Conservation (phyloP, 257 asterid genomes). For the Nyctanthes arbortristis region DNA sequence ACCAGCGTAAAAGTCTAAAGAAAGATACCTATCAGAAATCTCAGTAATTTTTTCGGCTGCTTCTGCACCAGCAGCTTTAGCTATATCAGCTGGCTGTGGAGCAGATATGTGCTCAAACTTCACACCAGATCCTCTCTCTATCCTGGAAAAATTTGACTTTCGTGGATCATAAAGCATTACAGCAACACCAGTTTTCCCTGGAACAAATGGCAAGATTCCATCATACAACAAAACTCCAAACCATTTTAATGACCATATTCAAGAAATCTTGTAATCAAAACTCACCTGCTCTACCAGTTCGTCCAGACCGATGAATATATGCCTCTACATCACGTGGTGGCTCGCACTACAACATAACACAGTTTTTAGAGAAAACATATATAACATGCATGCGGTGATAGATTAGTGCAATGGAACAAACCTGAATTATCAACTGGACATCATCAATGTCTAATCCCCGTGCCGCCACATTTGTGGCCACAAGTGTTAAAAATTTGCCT, state of each 20-base stretch:
- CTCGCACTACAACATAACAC: conserved; percentile 64
- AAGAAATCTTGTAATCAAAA: conserved; percentile 17
- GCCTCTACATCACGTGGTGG: conserved; percentile 98
- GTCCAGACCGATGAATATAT: conserved; percentile 97
- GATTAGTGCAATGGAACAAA: conserved; percentile 26
- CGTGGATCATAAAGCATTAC: conserved; percentile 97
- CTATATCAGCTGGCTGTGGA: conserved; percentile 97
- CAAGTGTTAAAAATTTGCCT: conserved; percentile 80
- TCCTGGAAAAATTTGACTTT: conserved; percentile 74
- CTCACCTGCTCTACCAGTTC: conserved; percentile 97
- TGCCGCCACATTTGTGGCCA: conserved; percentile 97
- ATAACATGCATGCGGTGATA: neutral
- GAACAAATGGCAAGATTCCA: conserved; percentile 11
- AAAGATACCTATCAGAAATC: conserved; percentile 70
- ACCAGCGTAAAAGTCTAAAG: neutral
- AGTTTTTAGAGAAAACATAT: conserved; percentile 16
- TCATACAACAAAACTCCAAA: conserved; percentile 17
- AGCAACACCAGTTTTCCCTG: conserved; percentile 91
- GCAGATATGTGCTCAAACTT: conserved; percentile 89
- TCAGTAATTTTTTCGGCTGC: conserved; percentile 73
- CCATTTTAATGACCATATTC: neutral
- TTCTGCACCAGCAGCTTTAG: conserved; percentile 79
- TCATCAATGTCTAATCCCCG: conserved; percentile 96
- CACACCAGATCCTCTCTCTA: conserved; percentile 94
- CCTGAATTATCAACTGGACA: conserved; percentile 98